Percentiles rank a stretch among this genome's conserved stretches.
Evolutionary conservation across 2,329 filamentous ascomycete species (phyloP).

Genomic region (Rosellinia necatrix): DNA sequence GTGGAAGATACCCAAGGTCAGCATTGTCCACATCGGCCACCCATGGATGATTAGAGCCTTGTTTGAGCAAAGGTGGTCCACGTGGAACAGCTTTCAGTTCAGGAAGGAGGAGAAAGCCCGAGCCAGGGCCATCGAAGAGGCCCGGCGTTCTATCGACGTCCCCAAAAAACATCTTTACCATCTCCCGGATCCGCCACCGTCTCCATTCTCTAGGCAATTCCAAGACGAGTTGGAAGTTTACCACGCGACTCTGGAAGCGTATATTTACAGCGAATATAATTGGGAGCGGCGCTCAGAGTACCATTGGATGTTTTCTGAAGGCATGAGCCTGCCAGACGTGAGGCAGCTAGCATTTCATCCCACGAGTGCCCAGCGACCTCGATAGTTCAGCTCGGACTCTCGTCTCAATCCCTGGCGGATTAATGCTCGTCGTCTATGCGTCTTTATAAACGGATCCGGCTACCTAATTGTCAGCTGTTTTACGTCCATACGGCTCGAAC

Average conservation of each 20-base stretch:
- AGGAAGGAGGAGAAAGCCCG: neutral
- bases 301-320: neutral
- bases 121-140: conserved; percentile 9
- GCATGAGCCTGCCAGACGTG: no score
- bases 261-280: neutral
- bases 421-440: no score
- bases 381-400: no score
- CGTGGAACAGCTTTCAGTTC: conserved; percentile 1
- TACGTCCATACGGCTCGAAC: no score
- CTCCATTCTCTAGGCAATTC: conserved; percentile 18
- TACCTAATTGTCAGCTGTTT: no score
- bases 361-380: no score
- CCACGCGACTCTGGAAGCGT: neutral
- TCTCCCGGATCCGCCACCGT: neutral
- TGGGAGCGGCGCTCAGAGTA: no score
- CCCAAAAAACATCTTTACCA: neutral
- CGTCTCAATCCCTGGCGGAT: no score
- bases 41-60: conserved; percentile 3
- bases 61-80: conserved; percentile 7
- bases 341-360: no score
- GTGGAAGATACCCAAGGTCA: conserved; percentile 17
- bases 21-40: conserved; percentile 14
- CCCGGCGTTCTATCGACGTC: conserved; percentile 13
- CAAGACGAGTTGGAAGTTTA: conserved; percentile 10
- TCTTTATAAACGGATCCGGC: no score